Percentiles rank a stretch among this genome's conserved stretches.
These are phyloP conservation scores for Aspergillus avenaceus DNA, from an alignment of 495 filamentous ascomycete genomes.

Conservation along the genomic window DNA sequence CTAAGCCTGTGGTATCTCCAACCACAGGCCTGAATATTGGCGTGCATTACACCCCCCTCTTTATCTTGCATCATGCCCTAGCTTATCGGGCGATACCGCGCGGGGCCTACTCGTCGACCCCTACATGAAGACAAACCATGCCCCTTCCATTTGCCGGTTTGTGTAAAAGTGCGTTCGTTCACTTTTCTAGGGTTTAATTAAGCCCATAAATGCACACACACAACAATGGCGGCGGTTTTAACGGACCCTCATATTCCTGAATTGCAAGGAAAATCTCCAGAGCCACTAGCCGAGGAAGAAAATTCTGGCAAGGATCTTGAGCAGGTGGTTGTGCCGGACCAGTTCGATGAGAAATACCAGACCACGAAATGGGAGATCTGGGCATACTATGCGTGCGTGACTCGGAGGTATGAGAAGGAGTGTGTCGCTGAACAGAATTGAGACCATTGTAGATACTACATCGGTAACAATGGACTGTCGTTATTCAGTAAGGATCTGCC, in stretches of 20 bases:
- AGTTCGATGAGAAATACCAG: constrained; percentile 45
- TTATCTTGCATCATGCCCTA: neutral
- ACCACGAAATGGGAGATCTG: constrained; percentile 58
- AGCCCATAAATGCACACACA: neutral
- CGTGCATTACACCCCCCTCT: neutral
- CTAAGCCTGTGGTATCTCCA: neutral
- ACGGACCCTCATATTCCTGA: neutral
- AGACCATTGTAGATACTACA: constrained; percentile 48
- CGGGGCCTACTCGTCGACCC: neutral
- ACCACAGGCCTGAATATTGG: no score
- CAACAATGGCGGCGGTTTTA: neutral
- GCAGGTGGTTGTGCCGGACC: constrained; percentile 34
- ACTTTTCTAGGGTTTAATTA: no score
- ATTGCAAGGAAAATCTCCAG: neutral
- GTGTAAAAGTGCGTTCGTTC: no score
- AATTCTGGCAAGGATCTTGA: neutral
- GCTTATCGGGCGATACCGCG: neutral
- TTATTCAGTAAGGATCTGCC: constrained; percentile 50
- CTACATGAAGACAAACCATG: neutral
- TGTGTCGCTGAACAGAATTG: constrained; percentile 15
- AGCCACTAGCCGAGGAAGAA: neutral
- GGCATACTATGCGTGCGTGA: constrained; percentile 56
- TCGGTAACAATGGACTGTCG: constrained; percentile 63
- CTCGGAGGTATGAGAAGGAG: neutral
- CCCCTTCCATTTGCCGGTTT: neutral